These are phyloP conservation scores for Alternaria sp. DNA, from an alignment of 2,329 filamentous ascomycete genomes.

Conservation along the genomic window DNA sequence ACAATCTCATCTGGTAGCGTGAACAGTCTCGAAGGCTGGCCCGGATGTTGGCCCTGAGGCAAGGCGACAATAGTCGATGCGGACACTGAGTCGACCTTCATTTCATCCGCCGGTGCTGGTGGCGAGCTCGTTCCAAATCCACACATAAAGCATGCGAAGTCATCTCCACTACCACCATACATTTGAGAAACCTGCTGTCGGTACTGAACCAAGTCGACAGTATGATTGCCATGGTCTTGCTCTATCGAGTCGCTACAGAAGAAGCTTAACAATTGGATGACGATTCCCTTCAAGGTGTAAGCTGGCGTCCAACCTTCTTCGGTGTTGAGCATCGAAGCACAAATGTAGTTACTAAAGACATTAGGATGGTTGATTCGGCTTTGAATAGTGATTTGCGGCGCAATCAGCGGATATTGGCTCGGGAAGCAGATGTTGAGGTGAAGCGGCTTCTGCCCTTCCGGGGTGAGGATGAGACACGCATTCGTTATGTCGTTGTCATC, in stretches of 20 bases:
- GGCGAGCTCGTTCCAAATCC: neutral
- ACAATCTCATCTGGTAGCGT: constrained; percentile 56
- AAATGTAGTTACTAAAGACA: constrained; percentile 57
- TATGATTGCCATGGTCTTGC: constrained; percentile 46
- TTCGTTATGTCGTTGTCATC: constrained; percentile 48
- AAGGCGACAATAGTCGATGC: neutral
- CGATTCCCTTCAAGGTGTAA: constrained; percentile 61
- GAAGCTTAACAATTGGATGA: constrained; percentile 63
- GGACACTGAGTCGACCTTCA: neutral
- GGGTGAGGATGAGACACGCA: constrained; percentile 58
- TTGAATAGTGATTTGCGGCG: constrained; percentile 56
- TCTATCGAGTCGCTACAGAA: constrained; percentile 60
- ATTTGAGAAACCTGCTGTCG: neutral
- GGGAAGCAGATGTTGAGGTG: constrained; percentile 57
- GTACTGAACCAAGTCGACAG: constrained; percentile 36
- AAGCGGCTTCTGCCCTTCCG: constrained; percentile 51
- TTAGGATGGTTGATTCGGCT: constrained; percentile 58
- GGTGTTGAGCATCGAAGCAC: constrained; percentile 58
- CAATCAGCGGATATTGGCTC: constrained; percentile 50
- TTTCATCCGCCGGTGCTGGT: neutral
- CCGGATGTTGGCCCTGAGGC: neutral
- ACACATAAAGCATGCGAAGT: neutral
- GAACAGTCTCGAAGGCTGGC: constrained; percentile 30
- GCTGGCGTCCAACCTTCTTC: constrained; percentile 59
- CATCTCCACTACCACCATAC: neutral